These are phyloP conservation scores for Coemansia sp. DNA, from an alignment of 192 early-diverging fungal genomes.

Conservation along the genomic window DNA sequence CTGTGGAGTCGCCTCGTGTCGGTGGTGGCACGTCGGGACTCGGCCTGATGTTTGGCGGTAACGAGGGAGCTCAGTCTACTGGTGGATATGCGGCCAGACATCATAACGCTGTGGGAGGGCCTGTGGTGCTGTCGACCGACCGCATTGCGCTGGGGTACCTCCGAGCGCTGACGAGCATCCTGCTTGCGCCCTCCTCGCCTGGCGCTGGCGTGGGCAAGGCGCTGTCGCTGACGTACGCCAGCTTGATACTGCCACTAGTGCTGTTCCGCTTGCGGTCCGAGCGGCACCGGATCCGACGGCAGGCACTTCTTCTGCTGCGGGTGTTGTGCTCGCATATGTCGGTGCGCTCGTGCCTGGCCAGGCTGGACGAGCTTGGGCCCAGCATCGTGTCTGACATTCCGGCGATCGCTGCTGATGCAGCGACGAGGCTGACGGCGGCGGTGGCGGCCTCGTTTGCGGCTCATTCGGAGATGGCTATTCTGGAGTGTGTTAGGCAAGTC, in stretches of 20 bases:
- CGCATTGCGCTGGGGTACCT: conserved; percentile 41
- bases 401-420: conserved; percentile 35
- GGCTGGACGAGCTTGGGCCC: conserved; percentile 44
- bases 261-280: conserved; percentile 42
- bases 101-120: not conserved
- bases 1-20: not conserved
- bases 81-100: conserved; percentile 8
- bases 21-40: conserved; percentile 24
- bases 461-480: conserved; percentile 23
- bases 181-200: not conserved
- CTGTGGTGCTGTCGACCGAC: conserved; percentile 20
- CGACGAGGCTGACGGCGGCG: conserved; percentile 11
- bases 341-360: conserved; percentile 12
- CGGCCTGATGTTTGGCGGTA: conserved; percentile 33
- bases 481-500: conserved; percentile 46
- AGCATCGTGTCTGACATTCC: conserved; percentile 49
- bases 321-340: conserved; percentile 33
- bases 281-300: conserved; percentile 29
- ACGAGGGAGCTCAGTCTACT: not conserved
- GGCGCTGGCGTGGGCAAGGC: conserved; percentile 4
- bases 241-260: conserved; percentile 31
- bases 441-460: conserved; percentile 35
- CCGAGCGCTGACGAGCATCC: conserved; percentile 25
- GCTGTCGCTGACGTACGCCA: conserved; percentile 23
- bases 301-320: conserved; percentile 46